phyloP scores from a whole-genome alignment of 148 eudicot species.

The Camellia granthamiana region DNA sequence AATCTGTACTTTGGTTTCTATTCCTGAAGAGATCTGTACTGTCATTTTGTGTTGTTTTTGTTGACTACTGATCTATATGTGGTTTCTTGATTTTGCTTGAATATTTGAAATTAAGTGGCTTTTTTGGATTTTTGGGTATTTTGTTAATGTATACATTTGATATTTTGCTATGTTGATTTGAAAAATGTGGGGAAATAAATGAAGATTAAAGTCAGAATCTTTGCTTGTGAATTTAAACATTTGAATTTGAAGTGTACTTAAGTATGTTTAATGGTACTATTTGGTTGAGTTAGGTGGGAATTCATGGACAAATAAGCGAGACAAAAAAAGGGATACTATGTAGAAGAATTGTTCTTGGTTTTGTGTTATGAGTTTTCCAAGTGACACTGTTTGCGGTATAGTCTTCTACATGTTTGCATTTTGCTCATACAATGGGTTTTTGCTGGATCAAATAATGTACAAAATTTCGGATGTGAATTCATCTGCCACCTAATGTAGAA shows the following conservation, averaged over 20 bases:
- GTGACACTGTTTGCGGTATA: too few relatives aligned
- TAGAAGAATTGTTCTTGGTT: neutral
- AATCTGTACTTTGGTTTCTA: neutral
- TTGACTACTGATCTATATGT: neutral
- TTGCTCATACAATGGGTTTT: neutral
- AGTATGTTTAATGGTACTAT: neutral
- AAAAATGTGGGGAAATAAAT: neutral
- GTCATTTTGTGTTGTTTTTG: neutral
- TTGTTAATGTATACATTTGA: neutral
- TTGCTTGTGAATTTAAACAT: neutral
- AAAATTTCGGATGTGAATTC: neutral
- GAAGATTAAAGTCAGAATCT: neutral
- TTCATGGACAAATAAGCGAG: neutral
- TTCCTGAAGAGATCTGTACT: conserved; percentile 5
- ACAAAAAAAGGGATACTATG: neutral
- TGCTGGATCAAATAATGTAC: neutral
- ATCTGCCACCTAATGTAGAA: neutral
- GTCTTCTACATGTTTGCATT: neutral
- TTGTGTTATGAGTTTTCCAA: neutral
- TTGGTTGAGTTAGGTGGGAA: neutral
- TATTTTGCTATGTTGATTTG: neutral
- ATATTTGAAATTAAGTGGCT: neutral
- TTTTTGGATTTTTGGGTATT: neutral
- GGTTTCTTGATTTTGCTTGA: neutral
- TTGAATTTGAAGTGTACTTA: neutral